Evolutionary conservation across 1,284 basidiomycete species (phyloP).

Genomic region (Rhizoctonia solani): DNA sequence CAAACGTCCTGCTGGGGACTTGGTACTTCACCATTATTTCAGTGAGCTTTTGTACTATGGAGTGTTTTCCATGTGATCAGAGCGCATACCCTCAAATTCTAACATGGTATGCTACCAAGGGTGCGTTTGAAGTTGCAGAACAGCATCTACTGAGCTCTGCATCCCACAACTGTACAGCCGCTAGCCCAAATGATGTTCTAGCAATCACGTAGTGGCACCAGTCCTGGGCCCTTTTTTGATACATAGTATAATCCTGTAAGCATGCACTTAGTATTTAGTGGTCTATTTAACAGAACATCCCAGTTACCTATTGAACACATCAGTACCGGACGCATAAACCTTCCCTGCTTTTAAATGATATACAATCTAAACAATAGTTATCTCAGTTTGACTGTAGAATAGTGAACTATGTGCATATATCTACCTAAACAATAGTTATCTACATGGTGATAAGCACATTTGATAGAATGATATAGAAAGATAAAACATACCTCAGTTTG

Average conservation of each 20-base stretch:
- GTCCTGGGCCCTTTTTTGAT: slow-evolving; percentile 74
- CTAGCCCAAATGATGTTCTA: slow-evolving; percentile 85
- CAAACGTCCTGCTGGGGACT: slow-evolving; percentile 81
- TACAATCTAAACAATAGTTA: no score
- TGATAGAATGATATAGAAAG: no score
- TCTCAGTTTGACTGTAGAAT: no score
- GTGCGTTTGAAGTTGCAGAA: slow-evolving; percentile 73
- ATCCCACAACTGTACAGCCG: slow-evolving; percentile 80
- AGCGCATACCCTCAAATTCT: no score
- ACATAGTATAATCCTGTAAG: slow-evolving; percentile 81
- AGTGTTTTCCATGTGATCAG: slow-evolving; percentile 43
- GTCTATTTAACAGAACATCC: background rate
- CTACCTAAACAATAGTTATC: no score
- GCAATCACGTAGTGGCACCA: slow-evolving; percentile 59
- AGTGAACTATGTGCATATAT: no score
- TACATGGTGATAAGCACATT: no score
- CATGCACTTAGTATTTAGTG: slow-evolving; percentile 37
- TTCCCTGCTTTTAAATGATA: no score
- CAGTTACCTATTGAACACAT: slow-evolving; percentile 84
- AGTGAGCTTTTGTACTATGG: slow-evolving; percentile 89
- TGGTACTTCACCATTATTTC: slow-evolving; percentile 81
- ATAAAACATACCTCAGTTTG: no score
- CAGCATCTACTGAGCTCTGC: slow-evolving; percentile 80
- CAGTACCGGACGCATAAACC: slow-evolving; percentile 80
- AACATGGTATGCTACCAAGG: slow-evolving; percentile 58